Base-by-base conservation (phyloP, 257 asterid species). In the Asclepias syriaca region DNA sequence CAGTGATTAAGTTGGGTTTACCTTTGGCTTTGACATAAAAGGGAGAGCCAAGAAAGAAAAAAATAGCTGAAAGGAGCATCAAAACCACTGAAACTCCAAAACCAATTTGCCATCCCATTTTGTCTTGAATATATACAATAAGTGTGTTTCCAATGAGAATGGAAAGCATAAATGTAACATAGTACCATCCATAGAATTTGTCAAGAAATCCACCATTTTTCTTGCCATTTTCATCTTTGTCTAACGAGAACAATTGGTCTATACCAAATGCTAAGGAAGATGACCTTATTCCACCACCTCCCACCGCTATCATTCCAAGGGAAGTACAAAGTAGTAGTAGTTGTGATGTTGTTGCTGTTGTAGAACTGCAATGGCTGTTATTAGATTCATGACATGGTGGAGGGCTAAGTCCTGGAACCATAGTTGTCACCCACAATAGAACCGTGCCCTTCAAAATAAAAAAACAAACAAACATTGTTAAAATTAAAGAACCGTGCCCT, bases 231-330 rank as follows among this genome's bases (percentile, higher is more conserved):
- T 70, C 51, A 19, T 71, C 83, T 29, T 29, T 29, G 32, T 75
- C 83, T 40, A 8, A 40, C 46, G 1, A 39, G 8, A 39, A 6
- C 56, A 91, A 67, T 46, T 92, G 97, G 75, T 89, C 84, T 0
- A 89, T 90, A 3, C 96, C 96, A n/a, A 92, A 92, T 16, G 96
- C 93, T 55, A 89, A 73, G 56, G 87, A 85, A 32, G 84, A 81
- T 3, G 96, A 77, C 67, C 89, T 68, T 32, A 86, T 78, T 4
- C 90, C 95, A 19, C 96, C 97, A 6, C 88, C 84, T 66, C 97
- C 97, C 7, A 87, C 76, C 0, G 96, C 84, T 61, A 92, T 82
- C 19, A 89, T 81, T 14, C 79, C 96, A 1, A 89, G 70, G 1
- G 92, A 74, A 9, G 81, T 48, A 34, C 82, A 84, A 13, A 92